A percentile compares a stretch with the other conserved stretches of the same genome.
Conservation (phyloP, 768 basidiomycete genomes). For the Termitomyces bulborhizus region DNA sequence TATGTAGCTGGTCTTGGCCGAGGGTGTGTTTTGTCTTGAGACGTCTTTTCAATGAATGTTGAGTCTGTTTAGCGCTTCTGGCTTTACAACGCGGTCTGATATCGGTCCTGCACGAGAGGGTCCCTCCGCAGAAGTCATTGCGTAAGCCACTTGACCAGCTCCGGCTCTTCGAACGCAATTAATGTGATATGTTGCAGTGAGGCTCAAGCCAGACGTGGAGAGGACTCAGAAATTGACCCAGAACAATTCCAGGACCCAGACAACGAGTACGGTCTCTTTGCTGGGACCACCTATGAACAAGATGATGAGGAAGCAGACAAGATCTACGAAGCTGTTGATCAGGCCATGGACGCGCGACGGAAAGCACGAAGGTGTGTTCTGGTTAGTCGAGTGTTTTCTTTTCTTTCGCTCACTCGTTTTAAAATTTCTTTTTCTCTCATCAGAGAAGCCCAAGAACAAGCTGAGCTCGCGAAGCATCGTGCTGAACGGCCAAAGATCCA, state of each 20-base stretch:
- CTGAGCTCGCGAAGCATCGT: constrained; percentile 53
- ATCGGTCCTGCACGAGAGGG: constrained; percentile 97
- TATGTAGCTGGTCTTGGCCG: constrained; percentile 98
- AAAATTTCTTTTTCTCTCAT: constrained; percentile 13
- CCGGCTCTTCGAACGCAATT: neutral
- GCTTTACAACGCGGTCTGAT: constrained; percentile 97
- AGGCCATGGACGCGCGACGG: constrained; percentile 84
- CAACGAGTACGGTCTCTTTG: constrained; percentile 93
- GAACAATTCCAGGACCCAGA: constrained; percentile 97
- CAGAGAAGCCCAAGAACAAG: constrained; percentile 26
- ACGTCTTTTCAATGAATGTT: constrained; percentile 5
- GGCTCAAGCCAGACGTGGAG: constrained; percentile 79
- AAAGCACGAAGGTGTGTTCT: constrained; percentile 67
- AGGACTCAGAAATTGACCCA: constrained; percentile 83
- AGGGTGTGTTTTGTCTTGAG: constrained; percentile 45
- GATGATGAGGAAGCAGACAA: constrained; percentile 97
- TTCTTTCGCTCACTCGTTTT: constrained; percentile 19
- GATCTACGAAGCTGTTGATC: constrained; percentile 91
- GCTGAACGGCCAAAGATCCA: constrained; percentile 92
- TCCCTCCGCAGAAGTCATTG: constrained; percentile 85
- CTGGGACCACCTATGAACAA: constrained; percentile 92
- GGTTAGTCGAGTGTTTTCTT: constrained; percentile 31
- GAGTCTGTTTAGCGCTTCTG: constrained; percentile 64
- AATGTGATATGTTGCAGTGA: constrained; percentile 45
- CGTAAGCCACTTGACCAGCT: constrained; percentile 42